These are phyloP conservation scores for Hemileia vastatrix DNA, from an alignment of 1,284 basidiomycete species.

Conservation along the genomic window DNA sequence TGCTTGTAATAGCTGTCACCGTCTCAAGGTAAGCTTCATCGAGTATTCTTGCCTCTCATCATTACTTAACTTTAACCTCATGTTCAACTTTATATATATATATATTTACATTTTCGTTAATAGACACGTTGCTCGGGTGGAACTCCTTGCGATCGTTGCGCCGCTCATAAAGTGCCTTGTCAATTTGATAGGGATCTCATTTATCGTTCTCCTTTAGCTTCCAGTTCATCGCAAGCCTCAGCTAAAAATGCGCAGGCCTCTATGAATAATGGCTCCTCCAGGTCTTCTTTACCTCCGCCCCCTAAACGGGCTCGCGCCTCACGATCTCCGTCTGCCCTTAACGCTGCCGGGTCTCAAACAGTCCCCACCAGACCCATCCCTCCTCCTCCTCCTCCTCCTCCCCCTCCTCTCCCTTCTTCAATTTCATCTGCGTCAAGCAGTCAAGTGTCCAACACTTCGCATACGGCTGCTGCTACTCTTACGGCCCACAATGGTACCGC, in stretches of 20 bases:
- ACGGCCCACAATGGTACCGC: too few relatives aligned
- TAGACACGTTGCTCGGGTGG: constrained; percentile 22
- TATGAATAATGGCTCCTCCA: not conserved
- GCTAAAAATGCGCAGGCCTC: constrained; percentile 17
- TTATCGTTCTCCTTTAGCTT: constrained; percentile 21
- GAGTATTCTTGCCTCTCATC: not conserved
- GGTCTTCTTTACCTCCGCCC: too few relatives aligned
- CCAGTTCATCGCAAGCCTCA: constrained; percentile 18
- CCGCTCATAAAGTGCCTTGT: constrained; percentile 22
- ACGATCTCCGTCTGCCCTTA: not conserved
- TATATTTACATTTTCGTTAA: not conserved
- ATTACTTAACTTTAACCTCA: not conserved
- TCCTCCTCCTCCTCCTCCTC: not conserved
- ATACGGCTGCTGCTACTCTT: too few relatives aligned
- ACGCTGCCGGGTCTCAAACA: not conserved
- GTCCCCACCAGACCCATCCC: too few relatives aligned
- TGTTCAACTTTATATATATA: not conserved
- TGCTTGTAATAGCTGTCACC: constrained; percentile 23
- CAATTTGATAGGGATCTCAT: constrained; percentile 22
- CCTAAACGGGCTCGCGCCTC: not conserved
- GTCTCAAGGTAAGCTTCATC: constrained; percentile 7
- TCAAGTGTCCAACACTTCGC: too few relatives aligned
- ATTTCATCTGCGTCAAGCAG: not conserved
- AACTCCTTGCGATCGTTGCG: constrained; percentile 22
- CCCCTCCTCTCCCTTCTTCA: not conserved